phyloP scores from a whole-genome alignment of 345 rosid genomes.

The Mercurialis annua region DNA sequence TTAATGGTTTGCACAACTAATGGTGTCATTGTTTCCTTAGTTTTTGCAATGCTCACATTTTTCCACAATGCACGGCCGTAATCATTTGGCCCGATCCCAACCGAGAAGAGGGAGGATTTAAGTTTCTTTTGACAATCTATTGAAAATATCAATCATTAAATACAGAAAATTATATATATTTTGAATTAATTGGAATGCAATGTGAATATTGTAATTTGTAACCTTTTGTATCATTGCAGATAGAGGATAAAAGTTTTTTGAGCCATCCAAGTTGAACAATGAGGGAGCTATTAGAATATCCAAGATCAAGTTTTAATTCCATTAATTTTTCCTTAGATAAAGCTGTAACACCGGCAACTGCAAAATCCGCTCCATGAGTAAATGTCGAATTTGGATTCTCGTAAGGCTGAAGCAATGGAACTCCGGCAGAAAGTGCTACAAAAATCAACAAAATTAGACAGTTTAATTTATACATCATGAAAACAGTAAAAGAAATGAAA shows the following conservation, averaged over 20 bases:
- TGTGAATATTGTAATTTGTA: no score
- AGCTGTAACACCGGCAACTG: conserved; percentile 35
- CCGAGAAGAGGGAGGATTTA: conserved; percentile 27
- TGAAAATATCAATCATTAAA: neutral
- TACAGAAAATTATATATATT: no score
- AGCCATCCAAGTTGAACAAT: no score
- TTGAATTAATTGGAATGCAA: no score
- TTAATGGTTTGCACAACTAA: conserved; percentile 33
- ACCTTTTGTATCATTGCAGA: no score
- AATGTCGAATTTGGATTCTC: conserved; percentile 16
- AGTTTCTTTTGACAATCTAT: conserved; percentile 19
- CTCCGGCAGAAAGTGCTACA: conserved; percentile 16
- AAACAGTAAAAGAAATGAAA: no score
- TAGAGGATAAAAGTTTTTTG: no score
- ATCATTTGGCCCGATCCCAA: conserved; percentile 41
- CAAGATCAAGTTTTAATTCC: no score
- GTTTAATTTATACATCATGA: no score
- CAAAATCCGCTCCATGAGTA: conserved; percentile 34
- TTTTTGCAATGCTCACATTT: conserved; percentile 21
- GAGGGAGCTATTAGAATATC: no score
- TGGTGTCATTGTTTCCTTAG: conserved; percentile 24
- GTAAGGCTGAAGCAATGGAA: conserved; percentile 33
- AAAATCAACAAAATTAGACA: no score
- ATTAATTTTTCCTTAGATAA: conserved; percentile 2
- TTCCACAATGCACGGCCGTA: conserved; percentile 31